A percentile compares a stretch with the other conserved stretches of the same genome.
Conservation (phyloP, 2,329 filamentous ascomycete genomes). For the Fusarium staphyleae region DNA sequence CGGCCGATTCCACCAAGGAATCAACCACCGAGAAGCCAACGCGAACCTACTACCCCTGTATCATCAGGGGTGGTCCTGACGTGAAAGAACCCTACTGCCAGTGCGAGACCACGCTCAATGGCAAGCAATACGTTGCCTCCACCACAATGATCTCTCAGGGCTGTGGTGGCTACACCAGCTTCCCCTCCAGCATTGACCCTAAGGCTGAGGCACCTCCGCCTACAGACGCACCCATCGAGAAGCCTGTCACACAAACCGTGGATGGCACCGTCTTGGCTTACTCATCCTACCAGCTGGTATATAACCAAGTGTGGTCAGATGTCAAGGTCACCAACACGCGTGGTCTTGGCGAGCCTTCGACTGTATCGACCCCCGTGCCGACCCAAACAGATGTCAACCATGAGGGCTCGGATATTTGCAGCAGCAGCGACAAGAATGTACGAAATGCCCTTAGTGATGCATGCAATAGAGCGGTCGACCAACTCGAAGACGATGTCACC, state of each 20-base stretch:
- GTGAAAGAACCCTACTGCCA: too few species aligned
- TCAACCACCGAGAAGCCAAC: too few species aligned
- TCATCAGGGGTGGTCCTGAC: background rate
- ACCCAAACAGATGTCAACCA: slow-evolving; percentile 2
- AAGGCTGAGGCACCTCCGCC: too few species aligned
- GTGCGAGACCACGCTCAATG: too few species aligned
- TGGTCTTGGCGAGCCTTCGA: background rate
- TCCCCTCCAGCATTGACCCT: too few species aligned
- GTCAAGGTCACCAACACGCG: background rate
- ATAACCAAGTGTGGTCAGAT: too few species aligned
- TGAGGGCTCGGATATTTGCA: slow-evolving; percentile 3
- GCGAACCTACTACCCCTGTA: too few species aligned
- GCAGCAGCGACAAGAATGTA: background rate
- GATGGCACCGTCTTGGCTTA: background rate
- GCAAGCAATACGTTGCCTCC: too few species aligned
- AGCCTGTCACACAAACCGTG: background rate
- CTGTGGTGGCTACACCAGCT: too few species aligned
- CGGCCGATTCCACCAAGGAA: too few species aligned
- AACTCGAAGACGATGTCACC: slow-evolving; percentile 6
- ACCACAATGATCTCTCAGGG: too few species aligned
- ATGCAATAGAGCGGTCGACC: background rate
- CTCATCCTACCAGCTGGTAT: background rate
- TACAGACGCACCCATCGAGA: too few species aligned
- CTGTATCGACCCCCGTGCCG: slow-evolving; percentile 2
- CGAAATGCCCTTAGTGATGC: background rate